Conservation (phyloP, 345 rosid species). For the Bruguiera sexangula region DNA sequence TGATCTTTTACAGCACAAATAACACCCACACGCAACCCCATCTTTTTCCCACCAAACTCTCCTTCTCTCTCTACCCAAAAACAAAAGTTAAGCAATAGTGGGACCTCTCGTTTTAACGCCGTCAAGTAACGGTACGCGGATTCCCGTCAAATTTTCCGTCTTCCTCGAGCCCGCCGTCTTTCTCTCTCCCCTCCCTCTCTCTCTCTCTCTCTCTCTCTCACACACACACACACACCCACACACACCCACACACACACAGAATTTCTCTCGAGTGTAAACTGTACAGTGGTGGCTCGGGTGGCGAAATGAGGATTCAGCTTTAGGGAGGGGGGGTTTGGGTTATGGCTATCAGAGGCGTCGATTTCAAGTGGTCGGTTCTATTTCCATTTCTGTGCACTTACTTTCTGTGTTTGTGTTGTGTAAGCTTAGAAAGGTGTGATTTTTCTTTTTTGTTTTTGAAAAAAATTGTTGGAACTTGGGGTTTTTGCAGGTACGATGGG, state of each 20-base stretch:
- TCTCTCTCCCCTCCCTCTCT: neutral
- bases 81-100: neutral
- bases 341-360: conserved; percentile 88
- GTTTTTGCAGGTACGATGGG: conserved; percentile 84
- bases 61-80: neutral
- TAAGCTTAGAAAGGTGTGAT: neutral
- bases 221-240: too few species aligned
- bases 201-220: neutral
- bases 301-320: neutral
- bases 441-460: neutral
- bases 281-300: too few species aligned
- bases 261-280: too few species aligned
- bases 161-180: neutral
- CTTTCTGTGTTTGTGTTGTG: neutral
- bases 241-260: too few species aligned
- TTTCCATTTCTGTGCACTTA: conserved; percentile 1
- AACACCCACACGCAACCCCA: too few species aligned
- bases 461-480: neutral
- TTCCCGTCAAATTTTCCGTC: neutral
- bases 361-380: conserved; percentile 84
- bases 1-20: too few species aligned
- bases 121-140: neutral
- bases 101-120: conserved; percentile 5
- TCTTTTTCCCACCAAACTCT: too few species aligned
- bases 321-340: neutral